Evolutionary conservation across 257 asterid species (phyloP).

Genomic region (Cynanchum wilfordii): DNA sequence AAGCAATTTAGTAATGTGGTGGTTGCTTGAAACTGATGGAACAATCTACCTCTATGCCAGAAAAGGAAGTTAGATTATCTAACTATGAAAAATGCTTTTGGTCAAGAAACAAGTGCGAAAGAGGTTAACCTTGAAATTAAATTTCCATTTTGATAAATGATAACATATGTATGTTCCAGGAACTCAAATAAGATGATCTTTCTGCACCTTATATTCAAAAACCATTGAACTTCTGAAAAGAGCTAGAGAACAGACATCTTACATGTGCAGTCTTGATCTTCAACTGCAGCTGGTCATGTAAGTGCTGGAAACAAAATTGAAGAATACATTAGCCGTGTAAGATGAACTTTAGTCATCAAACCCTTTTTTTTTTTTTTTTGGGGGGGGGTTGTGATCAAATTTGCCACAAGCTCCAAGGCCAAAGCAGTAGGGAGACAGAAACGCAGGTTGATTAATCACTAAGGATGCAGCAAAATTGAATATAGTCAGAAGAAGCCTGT

Average conservation of each 20-base stretch:
- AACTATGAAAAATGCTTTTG: not conserved
- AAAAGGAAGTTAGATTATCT: not conserved
- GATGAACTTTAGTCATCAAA: not conserved
- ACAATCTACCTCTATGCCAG: not conserved
- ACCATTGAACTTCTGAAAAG: not conserved
- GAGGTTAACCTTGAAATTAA: not conserved
- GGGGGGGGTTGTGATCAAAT: too few species aligned
- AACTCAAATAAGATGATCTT: not conserved
- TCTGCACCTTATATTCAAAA: not conserved
- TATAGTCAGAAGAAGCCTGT: not conserved
- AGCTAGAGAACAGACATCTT: conserved; percentile 31
- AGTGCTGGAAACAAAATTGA: conserved; percentile 49
- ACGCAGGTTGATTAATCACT: not conserved
- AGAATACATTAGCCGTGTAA: conserved; percentile 8
- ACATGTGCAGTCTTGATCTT: conserved; percentile 87
- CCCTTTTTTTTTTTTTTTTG: not conserved
- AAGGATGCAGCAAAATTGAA: not conserved
- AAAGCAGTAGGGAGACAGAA: not conserved
- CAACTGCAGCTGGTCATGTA: conserved; percentile 84
- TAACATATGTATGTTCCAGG: not conserved
- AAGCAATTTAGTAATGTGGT: not conserved
- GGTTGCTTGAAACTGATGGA: not conserved
- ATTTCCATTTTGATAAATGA: not conserved
- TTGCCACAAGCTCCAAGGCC: too few species aligned
- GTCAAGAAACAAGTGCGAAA: not conserved